A percentile compares a stretch with the other conserved stretches of the same genome.
phyloP scores from a whole-genome alignment of 2,329 filamentous ascomycete genomes.

The Furcasterigmium sp. region DNA sequence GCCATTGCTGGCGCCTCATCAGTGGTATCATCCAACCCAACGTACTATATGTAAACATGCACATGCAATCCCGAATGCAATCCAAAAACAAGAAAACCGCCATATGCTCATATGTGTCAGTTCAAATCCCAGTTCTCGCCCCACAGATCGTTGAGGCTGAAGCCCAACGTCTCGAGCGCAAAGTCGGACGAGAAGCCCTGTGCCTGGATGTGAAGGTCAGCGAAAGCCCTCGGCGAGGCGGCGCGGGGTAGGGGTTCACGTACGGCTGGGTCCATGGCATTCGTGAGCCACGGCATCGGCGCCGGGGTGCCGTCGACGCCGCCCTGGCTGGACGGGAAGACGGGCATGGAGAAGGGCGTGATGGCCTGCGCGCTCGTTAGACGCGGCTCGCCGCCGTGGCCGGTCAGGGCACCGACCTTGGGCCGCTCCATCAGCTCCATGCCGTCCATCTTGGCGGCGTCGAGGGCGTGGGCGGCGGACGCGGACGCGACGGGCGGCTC shows the following conservation, averaged over 20 bases:
- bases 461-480: constrained; percentile 8
- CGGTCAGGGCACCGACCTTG: constrained; percentile 28
- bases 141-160: constrained; percentile 52
- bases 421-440: constrained; percentile 29
- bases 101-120: background rate
- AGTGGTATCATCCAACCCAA: too few relatives aligned
- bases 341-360: constrained; percentile 32
- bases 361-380: constrained; percentile 25
- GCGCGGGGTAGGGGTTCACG: constrained; percentile 2
- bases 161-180: constrained; percentile 46
- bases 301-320: constrained; percentile 14
- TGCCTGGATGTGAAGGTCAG: constrained; percentile 16
- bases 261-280: constrained; percentile 18
- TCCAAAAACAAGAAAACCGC: constrained; percentile 1
- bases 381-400: background rate
- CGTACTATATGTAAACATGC: too few relatives aligned
- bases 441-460: constrained; percentile 17
- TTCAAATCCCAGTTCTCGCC: constrained; percentile 42
- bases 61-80: too few relatives aligned
- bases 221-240: background rate
- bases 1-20: too few relatives aligned
- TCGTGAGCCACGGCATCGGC: constrained; percentile 25
- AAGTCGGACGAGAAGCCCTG: constrained; percentile 44
- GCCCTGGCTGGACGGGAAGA: constrained; percentile 9
- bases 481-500: constrained; percentile 34